Evolutionary conservation across 305 asterid species (phyloP).

Genomic region (Andrographis paniculata): DNA sequence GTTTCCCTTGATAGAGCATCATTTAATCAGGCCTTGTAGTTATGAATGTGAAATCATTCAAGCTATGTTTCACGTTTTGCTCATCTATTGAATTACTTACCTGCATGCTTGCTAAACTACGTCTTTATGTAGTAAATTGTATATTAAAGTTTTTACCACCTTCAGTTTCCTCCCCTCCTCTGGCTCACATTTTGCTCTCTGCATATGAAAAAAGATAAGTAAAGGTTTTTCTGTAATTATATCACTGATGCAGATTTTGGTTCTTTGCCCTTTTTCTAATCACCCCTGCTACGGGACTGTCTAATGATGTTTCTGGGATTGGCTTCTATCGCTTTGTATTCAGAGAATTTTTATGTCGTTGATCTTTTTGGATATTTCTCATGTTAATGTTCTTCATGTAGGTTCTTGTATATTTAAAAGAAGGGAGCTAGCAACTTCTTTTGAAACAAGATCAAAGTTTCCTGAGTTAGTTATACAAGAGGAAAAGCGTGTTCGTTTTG

Average conservation of each 20-base stretch:
- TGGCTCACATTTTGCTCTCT: too few relatives aligned
- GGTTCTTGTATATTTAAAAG: constrained; percentile 72
- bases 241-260: constrained; percentile 2
- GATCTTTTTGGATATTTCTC: constrained; percentile 16
- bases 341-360: constrained; percentile 7
- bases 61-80: background rate
- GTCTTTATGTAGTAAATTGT: too few relatives aligned
- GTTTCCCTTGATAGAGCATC: constrained; percentile 11
- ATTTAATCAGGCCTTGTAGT: constrained; percentile 4
- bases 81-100: background rate
- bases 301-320: background rate
- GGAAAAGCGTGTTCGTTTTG: constrained; percentile 96
- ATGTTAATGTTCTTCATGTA: constrained; percentile 26
- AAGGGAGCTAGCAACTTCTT: constrained; percentile 91
- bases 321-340: constrained; percentile 5
- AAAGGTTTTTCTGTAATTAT: constrained; percentile 1
- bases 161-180: too few relatives aligned
- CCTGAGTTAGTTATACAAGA: constrained; percentile 96
- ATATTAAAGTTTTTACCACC: too few relatives aligned
- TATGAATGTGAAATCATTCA: constrained; percentile 4
- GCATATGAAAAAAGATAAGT: too few relatives aligned
- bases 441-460: constrained; percentile 90
- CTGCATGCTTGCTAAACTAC: background rate
- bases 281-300: background rate
- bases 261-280: constrained; percentile 7